Percentiles rank a stretch among this genome's conserved stretches.
These are phyloP conservation scores for Castanea mollissima DNA, from an alignment of 306 rosid species.

Conservation along the genomic window DNA sequence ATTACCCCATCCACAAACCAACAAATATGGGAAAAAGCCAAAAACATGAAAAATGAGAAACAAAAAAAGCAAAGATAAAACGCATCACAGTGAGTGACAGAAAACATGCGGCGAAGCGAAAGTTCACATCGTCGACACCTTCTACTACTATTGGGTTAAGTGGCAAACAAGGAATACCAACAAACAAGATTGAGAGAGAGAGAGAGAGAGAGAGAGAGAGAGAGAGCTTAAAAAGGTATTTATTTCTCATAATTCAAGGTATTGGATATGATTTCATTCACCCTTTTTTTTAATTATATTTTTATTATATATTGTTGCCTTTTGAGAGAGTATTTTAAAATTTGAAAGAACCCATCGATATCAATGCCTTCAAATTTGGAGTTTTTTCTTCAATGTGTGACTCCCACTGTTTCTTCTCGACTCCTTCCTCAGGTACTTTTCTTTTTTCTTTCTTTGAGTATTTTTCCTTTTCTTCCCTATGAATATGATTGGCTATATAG, in stretches of 20 bases:
- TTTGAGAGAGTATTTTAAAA: conserved; percentile 9
- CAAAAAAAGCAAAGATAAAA: neutral
- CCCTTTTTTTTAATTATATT: neutral
- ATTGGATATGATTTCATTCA: neutral
- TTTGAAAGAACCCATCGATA: conserved; percentile 6
- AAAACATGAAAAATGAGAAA: neutral
- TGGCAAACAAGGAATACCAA: neutral
- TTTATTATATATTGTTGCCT: neutral
- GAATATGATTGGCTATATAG: neutral
- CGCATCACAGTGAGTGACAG: conserved; percentile 3
- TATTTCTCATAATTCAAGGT: neutral
- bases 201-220: neutral
- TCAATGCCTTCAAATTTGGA: conserved; percentile 43
- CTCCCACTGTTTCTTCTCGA: conserved; percentile 58
- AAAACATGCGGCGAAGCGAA: conserved; percentile 67
- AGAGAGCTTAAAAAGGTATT: neutral
- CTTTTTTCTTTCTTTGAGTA: neutral
- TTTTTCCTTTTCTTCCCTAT: neutral
- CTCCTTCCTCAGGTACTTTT: conserved; percentile 54
- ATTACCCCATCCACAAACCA: too few species aligned
- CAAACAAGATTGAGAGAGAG: neutral
- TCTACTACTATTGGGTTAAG: neutral
- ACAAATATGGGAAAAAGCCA: too few species aligned
- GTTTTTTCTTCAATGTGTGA: conserved; percentile 63
- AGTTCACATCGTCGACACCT: conserved; percentile 29